These are phyloP conservation scores for Phoenix dactylifera DNA, from an alignment of 176 grass and related monocot species.

Conservation along the genomic window DNA sequence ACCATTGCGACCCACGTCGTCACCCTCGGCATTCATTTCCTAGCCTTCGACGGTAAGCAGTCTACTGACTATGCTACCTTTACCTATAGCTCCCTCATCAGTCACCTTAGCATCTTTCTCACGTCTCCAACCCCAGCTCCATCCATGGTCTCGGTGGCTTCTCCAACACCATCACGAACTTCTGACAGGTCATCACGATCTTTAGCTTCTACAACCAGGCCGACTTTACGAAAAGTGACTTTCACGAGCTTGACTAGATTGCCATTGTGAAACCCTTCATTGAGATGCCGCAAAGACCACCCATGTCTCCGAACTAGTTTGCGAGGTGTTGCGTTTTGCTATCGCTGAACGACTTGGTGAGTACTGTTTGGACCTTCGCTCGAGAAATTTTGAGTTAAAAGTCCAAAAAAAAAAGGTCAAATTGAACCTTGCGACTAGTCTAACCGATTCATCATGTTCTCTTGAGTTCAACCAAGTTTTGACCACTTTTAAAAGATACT, in stretches of 20 bases:
- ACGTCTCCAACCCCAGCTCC: conserved; percentile 74
- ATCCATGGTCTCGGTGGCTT: conserved; percentile 75
- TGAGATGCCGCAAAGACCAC: conserved; percentile 69
- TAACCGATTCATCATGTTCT: too few relatives aligned
- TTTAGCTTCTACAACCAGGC: conserved; percentile 66
- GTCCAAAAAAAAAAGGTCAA: too few relatives aligned
- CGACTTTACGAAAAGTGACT: conserved; percentile 66
- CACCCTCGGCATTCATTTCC: conserved; percentile 45
- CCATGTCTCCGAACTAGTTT: conserved; percentile 41
- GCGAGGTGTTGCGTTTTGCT: conserved; percentile 39
- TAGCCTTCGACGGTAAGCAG: conserved; percentile 87
- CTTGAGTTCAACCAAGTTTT: too few relatives aligned
- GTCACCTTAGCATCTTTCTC: conserved; percentile 54
- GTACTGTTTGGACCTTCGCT: conserved; percentile 55
- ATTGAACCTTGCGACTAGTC: too few relatives aligned
- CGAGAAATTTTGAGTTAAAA: too few relatives aligned
- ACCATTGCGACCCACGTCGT: conserved; percentile 55
- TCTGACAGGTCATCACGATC: conserved; percentile 72
- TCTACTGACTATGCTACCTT: conserved; percentile 72
- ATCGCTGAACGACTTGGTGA: conserved; percentile 48
- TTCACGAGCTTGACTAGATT: conserved; percentile 91
- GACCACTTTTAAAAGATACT: too few relatives aligned
- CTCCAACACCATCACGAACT: conserved; percentile 70
- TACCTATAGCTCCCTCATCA: conserved; percentile 69
- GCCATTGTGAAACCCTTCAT: conserved; percentile 57